Evolutionary conservation across 1,284 basidiomycete genomes (phyloP).

Genomic region (Apiotrichum gamsii): DNA sequence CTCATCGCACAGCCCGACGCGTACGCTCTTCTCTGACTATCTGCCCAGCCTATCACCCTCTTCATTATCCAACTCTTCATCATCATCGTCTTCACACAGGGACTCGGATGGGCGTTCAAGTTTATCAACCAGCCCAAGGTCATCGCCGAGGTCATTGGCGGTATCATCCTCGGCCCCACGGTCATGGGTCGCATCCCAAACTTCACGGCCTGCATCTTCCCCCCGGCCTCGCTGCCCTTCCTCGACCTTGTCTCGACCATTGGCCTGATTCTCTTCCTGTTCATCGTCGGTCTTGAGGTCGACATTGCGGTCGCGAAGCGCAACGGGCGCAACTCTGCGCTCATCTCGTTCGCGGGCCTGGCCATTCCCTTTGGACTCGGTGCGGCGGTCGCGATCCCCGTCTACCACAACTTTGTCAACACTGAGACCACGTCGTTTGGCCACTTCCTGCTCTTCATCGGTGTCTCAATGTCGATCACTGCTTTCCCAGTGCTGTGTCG

Average conservation of each 20-base stretch:
- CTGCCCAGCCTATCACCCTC: slow-evolving; percentile 60
- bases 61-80: slow-evolving; percentile 65
- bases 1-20: no score
- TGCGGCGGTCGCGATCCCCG: slow-evolving; percentile 67
- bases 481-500: slow-evolving; percentile 91
- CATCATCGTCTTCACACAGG: slow-evolving; percentile 67
- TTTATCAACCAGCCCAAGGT: slow-evolving; percentile 75
- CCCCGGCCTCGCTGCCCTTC: slow-evolving; percentile 61
- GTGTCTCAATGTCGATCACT: slow-evolving; percentile 84
- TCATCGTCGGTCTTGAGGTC: slow-evolving; percentile 87
- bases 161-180: slow-evolving; percentile 69
- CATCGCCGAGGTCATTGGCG: slow-evolving; percentile 80
- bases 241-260: slow-evolving; percentile 87
- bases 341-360: slow-evolving; percentile 60
- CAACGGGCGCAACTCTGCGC: slow-evolving; percentile 60
- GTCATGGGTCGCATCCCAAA: slow-evolving; percentile 64
- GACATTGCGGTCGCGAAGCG: slow-evolving; percentile 71
- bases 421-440: slow-evolving; percentile 58
- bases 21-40: neutral
- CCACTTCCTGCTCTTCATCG: slow-evolving; percentile 89
- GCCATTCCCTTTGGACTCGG: slow-evolving; percentile 77
- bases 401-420: slow-evolving; percentile 73
- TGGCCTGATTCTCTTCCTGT: slow-evolving; percentile 85
- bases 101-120: slow-evolving; percentile 58
- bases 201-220: slow-evolving; percentile 79